These are phyloP conservation scores for Phoma sp. DNA, from an alignment of 2,329 filamentous ascomycete species.

Conservation along the genomic window DNA sequence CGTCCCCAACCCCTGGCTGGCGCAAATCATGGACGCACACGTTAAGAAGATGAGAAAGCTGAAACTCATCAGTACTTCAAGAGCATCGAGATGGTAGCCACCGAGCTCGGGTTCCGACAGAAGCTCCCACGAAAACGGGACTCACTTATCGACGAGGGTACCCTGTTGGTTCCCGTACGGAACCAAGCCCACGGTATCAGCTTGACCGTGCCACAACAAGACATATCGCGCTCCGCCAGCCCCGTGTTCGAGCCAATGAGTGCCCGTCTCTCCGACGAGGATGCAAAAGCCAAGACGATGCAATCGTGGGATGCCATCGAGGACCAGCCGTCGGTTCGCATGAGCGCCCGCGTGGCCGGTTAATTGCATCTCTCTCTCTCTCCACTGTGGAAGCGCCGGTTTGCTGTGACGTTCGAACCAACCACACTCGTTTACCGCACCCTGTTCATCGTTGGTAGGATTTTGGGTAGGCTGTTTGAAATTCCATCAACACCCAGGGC, in stretches of 20 bases:
- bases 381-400: neutral
- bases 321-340: conserved; percentile 39
- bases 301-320: conserved; percentile 33
- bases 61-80: conserved; percentile 53
- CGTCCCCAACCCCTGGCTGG: conserved; percentile 5
- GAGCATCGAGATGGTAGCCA: conserved; percentile 56
- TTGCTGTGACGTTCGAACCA: neutral
- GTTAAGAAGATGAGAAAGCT: conserved; percentile 5
- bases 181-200: conserved; percentile 30
- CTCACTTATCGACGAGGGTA: conserved; percentile 39
- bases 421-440: neutral
- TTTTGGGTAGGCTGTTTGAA: neutral
- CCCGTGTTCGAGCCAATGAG: conserved; percentile 46
- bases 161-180: conserved; percentile 25
- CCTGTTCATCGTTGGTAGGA: neutral
- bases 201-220: conserved; percentile 38
- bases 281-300: conserved; percentile 22
- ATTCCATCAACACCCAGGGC: neutral
- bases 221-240: conserved; percentile 42
- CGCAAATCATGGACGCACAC: neutral
- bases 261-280: conserved; percentile 38
- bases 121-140: conserved; percentile 49
- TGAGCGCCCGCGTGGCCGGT: conserved; percentile 40
- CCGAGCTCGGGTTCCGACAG: conserved; percentile 54
- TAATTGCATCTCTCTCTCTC: conserved; percentile 4